Evolutionary conservation across 495 filamentous ascomycete species (phyloP), one percentile per base, ranked within the genome.

Genomic region (Chaetomium tenue): DNA sequence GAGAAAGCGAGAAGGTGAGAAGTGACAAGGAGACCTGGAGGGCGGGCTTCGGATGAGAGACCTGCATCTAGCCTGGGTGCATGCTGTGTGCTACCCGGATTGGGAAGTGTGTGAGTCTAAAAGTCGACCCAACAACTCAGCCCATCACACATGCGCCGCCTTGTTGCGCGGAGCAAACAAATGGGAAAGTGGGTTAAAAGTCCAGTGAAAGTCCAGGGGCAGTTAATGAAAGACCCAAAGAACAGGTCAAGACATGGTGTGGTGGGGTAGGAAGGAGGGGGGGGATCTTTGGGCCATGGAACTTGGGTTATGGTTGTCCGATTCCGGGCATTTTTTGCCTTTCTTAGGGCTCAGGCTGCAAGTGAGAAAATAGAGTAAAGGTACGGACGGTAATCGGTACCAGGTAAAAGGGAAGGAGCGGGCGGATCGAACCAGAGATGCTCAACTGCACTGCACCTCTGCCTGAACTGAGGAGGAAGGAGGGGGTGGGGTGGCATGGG

Each of bases 91-190:
- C n/a, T 23, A 37, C 33, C 33, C 33, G 33, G 12, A 13, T 46
- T 42, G 37, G 52, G 23, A 18, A 40, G 12, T 37, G 22, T 50
- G 44, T 26, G 18, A 44, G 55, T 28, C 28, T 18, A 18, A 58
- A 48, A 15, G 3, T 20, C 26, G 52, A 25, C 39, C 58, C 44
- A 60, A 63, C 44, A 51, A 63, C 33, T 53, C 23, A 9, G 20
- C 26, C n/a, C 40, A 23, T 63, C 55, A 52, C 37, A 3, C 51
- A 44, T 50, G 57, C 40, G 63, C 57, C 63, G 48, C 57, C 57
- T 54, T 47, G 57, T 50, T 56, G 26, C 48, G 51, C 57, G 23
- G 28, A 48, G 57, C 57, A 59, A 60, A 50, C 58, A 60, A 60
- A 48, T 15, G 1, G 1, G 18, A 30, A 59, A 47, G 16, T 12